Percentiles rank a stretch among this genome's conserved stretches.
Evolutionary conservation across 2,329 filamentous ascomycete genomes (phyloP).

Genomic region (Magnaporthiopsis rhizophila): DNA sequence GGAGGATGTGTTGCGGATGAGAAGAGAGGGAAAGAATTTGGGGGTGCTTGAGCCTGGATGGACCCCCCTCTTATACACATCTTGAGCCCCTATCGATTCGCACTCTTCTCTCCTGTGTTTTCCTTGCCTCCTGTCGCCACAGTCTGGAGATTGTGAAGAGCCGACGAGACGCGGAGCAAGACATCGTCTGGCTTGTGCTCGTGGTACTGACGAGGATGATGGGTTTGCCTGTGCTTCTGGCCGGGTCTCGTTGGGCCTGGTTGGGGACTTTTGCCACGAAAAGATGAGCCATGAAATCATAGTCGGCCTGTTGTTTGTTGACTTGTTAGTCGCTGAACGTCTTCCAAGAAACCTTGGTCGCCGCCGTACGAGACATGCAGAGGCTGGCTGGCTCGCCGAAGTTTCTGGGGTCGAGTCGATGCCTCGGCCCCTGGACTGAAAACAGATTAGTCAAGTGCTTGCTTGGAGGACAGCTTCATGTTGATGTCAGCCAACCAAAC

Average conservation of each 20-base stretch:
- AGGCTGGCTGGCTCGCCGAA: neutral
- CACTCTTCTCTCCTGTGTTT: neutral
- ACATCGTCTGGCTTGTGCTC: neutral
- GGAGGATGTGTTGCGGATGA: neutral
- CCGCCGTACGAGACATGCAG: neutral
- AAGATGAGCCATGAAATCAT: neutral
- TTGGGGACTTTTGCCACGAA: neutral
- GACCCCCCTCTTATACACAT: neutral
- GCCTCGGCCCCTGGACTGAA: neutral
- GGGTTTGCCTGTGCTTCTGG: neutral
- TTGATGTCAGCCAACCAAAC: neutral
- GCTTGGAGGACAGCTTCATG: neutral
- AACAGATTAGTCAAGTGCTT: neutral
- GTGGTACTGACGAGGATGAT: neutral
- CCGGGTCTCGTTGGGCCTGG: too few species aligned
- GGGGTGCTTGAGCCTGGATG: neutral
- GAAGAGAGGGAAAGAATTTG: neutral
- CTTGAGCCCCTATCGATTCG: neutral
- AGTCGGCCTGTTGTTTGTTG: neutral
- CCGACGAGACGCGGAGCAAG: neutral
- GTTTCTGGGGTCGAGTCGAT: neutral
- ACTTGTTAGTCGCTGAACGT: neutral
- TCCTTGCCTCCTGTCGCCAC: neutral
- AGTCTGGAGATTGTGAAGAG: neutral
- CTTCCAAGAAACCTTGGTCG: neutral